phyloP scores from a whole-genome alignment of 148 eudicot genomes.

The Beta vulgaris region DNA sequence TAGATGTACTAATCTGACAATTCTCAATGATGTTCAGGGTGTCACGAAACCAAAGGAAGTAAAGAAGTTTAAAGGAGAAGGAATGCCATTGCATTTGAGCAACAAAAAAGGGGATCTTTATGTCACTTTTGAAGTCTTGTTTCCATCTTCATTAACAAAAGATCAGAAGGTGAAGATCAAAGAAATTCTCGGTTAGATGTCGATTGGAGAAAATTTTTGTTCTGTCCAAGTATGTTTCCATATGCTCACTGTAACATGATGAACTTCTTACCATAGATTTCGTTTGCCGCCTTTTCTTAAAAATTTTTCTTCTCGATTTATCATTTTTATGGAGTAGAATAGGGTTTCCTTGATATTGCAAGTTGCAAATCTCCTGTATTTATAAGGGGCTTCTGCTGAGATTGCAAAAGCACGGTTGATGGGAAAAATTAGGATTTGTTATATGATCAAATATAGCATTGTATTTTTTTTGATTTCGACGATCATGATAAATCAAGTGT shows the following conservation, averaged over 20 bases:
- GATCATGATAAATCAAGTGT: background rate
- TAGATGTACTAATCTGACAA: background rate
- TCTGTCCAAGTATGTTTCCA: background rate
- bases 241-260: slow-evolving; percentile 30
- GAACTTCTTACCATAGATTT: slow-evolving; percentile 9
- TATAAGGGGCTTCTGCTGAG: slow-evolving; percentile 15
- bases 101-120: slow-evolving; percentile 86
- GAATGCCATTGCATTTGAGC: slow-evolving; percentile 85
- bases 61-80: slow-evolving; percentile 86
- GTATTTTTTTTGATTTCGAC: background rate
- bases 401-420: background rate
- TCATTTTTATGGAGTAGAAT: background rate
- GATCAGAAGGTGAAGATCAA: slow-evolving; percentile 82
- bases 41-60: slow-evolving; percentile 87
- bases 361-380: slow-evolving; percentile 21
- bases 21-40: slow-evolving; percentile 40
- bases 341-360: background rate
- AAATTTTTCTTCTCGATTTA: background rate
- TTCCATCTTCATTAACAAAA: slow-evolving; percentile 75
- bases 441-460: background rate
- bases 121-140: slow-evolving; percentile 76
- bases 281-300: background rate
- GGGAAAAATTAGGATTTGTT: slow-evolving; percentile 10
- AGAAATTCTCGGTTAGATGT: slow-evolving; percentile 60
- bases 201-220: slow-evolving; percentile 19